These are phyloP conservation scores for Desmodesmus armatus DNA, from an alignment of 139 green algal genomes.

Conservation along the genomic window DNA sequence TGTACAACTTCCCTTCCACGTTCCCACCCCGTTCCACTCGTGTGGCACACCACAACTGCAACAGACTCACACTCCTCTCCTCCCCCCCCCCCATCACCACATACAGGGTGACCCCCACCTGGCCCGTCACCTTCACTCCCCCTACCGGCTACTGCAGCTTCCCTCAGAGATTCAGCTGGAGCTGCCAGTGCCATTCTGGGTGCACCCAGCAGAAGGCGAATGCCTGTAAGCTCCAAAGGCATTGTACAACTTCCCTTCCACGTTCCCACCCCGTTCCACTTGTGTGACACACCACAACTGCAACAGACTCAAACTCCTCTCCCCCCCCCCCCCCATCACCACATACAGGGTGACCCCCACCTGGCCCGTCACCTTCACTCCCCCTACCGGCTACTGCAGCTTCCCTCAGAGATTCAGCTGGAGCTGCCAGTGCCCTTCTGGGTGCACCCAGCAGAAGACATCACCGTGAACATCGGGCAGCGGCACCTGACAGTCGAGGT, in stretches of 20 bases:
- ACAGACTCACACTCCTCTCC: not conserved
- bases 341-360: conserved; percentile 67
- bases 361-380: conserved; percentile 64
- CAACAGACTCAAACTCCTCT: not conserved
- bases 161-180: not conserved
- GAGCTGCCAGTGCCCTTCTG: conserved; percentile 80
- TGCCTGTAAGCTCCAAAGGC: not conserved
- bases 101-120: conserved; percentile 74
- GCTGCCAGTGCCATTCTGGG: too few relatives aligned
- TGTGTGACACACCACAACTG: not conserved
- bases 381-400: conserved; percentile 59
- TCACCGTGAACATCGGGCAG: conserved; percentile 48
- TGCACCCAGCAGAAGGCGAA: conserved; percentile 51
- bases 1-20: not conserved
- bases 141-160: conserved; percentile 56
- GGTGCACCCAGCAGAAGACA: conserved; percentile 70
- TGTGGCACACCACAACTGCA: not conserved
- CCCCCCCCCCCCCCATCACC: too few relatives aligned
- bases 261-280: too few relatives aligned
- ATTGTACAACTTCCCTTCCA: not conserved
- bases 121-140: conserved; percentile 60
- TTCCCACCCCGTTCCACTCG: too few relatives aligned
- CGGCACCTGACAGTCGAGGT: conserved; percentile 38
- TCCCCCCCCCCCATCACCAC: too few relatives aligned
- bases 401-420: conserved; percentile 66